Evolutionary conservation across 768 basidiomycete genomes (phyloP), one percentile per base, ranked within the genome.

Genomic region (Pisolithus sp.): DNA sequence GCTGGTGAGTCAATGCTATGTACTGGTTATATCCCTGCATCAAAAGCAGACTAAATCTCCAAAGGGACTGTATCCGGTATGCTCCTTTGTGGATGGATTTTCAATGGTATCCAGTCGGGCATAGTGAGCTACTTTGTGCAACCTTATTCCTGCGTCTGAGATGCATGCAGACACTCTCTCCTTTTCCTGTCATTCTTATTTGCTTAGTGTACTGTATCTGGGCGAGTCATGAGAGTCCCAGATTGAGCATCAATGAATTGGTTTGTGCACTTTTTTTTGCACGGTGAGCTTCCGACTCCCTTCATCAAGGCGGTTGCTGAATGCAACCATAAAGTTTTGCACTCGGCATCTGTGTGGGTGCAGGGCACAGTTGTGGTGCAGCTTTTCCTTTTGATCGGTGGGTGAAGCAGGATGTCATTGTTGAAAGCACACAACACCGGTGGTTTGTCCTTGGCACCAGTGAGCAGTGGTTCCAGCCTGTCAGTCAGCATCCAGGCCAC

Each of bases 381-480:
- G 89, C 93, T 15, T 87, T 91, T 4, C 86, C 86, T 7, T n/a
- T n/a, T n/a, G n/a, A n/a, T n/a, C n/a, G n/a, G 88, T 91, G 3
- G 94, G 96, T 65, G n/a, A n/a, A n/a, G n/a, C 88, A 89, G 64
- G 74, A 80, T 9, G 81, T 79, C 8, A 85, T 95, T 59, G 74
- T 67, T 57, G 90, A 89, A 69, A 82, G 82, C 48, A 77, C 86
- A 4, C 93, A 92, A 61, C 86, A 95, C 65, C 72, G 85, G 47
- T 90, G 91, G 81, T 86, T 95, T 61, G 83, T 86, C 5, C 76
- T 91, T 26, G 89, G 93, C 13, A 95, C 93, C 8, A 96, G 93
- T 91, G 68, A 60, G 79, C 65, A 23, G 36, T 31, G 47, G 28
- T 30, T 46, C 43, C 37, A 24, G 10, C n/a, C 39, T 28, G 10